A percentile compares a stretch with the other conserved stretches of the same genome.
These are phyloP conservation scores for Rugonectria rugulosa DNA, from an alignment of 2,329 filamentous ascomycete species.

Conservation along the genomic window DNA sequence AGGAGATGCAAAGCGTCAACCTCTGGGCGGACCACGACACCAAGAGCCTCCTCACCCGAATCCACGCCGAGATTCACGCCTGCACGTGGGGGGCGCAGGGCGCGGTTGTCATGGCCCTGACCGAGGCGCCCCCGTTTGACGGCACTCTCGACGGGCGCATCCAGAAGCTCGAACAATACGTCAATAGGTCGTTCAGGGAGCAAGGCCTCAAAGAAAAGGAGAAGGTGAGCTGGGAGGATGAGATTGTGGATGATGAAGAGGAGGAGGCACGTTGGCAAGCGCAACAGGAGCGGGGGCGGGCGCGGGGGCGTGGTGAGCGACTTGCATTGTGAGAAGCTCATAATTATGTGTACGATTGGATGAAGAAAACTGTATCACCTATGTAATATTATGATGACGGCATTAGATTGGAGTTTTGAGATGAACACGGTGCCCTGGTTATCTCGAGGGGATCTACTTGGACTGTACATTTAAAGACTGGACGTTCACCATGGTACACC, in stretches of 20 bases:
- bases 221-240: not conserved
- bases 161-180: slow-evolving; percentile 12
- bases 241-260: not conserved
- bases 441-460: too few species aligned
- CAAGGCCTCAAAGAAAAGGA: slow-evolving; percentile 3
- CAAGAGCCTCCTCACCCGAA: slow-evolving; percentile 36
- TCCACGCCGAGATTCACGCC: slow-evolving; percentile 44
- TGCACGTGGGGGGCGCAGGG: slow-evolving; percentile 49
- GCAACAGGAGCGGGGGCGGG: too few species aligned
- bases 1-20: slow-evolving; percentile 72
- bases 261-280: not conserved
- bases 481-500: too few species aligned
- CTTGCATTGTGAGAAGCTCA: not conserved
- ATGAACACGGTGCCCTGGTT: too few species aligned
- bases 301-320: too few species aligned
- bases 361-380: slow-evolving; percentile 5
- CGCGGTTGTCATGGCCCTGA: slow-evolving; percentile 49
- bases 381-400: slow-evolving; percentile 12
- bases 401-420: slow-evolving; percentile 6
- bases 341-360: not conserved
- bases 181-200: slow-evolving; percentile 9
- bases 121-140: slow-evolving; percentile 47
- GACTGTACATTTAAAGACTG: too few species aligned
- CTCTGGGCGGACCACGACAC: slow-evolving; percentile 60
- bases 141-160: slow-evolving; percentile 36